Evolutionary conservation across 2,329 filamentous ascomycete genomes (phyloP).

Genomic region (Cytospora paraplurivora): DNA sequence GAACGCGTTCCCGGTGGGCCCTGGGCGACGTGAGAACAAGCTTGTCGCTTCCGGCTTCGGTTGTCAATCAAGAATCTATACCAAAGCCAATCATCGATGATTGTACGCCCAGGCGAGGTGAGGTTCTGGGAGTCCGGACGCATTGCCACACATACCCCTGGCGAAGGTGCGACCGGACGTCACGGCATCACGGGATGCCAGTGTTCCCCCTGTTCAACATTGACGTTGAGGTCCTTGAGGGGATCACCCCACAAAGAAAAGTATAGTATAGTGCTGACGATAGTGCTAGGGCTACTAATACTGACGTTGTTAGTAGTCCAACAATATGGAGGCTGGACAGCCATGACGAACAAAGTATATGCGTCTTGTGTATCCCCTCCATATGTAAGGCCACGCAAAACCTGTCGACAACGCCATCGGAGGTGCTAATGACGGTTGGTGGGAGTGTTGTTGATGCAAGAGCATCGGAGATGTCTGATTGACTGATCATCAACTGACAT

Average conservation of each 20-base stretch:
- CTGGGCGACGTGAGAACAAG: conserved; percentile 7
- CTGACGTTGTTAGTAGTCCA: too few relatives aligned
- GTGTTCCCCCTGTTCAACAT: not conserved
- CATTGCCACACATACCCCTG: not conserved
- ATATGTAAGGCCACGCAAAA: not conserved
- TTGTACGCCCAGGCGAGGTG: not conserved
- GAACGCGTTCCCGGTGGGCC: conserved; percentile 6
- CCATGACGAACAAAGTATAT: not conserved
- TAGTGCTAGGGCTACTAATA: too few relatives aligned
- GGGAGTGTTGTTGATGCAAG: not conserved
- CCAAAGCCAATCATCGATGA: not conserved
- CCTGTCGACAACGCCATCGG: not conserved
- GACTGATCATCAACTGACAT: not conserved
- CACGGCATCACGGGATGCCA: not conserved
- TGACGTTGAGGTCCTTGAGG: not conserved
- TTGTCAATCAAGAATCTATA: not conserved
- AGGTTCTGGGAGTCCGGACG: not conserved
- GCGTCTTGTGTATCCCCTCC: not conserved
- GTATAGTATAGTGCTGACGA: not conserved
- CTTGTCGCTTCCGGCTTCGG: not conserved
- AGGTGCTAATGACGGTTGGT: not conserved
- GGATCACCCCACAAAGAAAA: not conserved
- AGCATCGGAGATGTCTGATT: not conserved
- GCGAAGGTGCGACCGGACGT: not conserved
- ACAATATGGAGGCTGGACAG: too few relatives aligned